Conservation (phyloP, 352 stramenopile genomes). For the Globisporangium abappressorium region DNA sequence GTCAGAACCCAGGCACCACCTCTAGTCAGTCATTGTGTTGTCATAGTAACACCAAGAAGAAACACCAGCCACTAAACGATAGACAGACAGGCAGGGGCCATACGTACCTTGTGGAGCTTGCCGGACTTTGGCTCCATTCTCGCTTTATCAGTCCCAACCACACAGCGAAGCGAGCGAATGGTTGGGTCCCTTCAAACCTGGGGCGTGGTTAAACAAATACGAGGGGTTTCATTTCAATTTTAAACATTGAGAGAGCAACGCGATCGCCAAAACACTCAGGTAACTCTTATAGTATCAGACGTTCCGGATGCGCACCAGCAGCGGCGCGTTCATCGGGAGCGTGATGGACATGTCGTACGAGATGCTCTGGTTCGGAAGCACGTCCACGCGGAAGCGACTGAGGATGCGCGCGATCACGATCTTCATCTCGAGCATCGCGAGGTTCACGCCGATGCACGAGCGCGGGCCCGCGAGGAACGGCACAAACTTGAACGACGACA, state of each 20-base stretch:
- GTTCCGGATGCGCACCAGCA: constrained; percentile 2
- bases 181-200: background rate
- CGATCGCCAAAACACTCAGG: background rate
- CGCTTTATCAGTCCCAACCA: background rate
- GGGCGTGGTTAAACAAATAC: background rate
- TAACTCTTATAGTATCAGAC: background rate
- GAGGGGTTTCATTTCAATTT: constrained; percentile 6
- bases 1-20: too few species aligned
- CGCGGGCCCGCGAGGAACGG: too few species aligned
- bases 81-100: constrained; percentile 30
- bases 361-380: constrained; percentile 14
- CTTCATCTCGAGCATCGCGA: constrained; percentile 47
- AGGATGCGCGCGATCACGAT: constrained; percentile 33
- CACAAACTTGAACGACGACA: too few species aligned
- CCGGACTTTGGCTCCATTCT: constrained; percentile 58
- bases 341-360: constrained; percentile 24
- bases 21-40: background rate
- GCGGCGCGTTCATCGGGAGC: constrained; percentile 17
- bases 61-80: constrained; percentile 9
- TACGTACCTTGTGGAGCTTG: constrained; percentile 56
- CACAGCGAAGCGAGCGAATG: background rate
- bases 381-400: constrained; percentile 27
- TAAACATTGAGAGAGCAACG: background rate
- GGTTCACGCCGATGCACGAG: too few species aligned
- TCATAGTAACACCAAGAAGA: background rate